Conservation (phyloP, 1,139 yeast genomes). For the Debaryomyces nepalensis region DNA sequence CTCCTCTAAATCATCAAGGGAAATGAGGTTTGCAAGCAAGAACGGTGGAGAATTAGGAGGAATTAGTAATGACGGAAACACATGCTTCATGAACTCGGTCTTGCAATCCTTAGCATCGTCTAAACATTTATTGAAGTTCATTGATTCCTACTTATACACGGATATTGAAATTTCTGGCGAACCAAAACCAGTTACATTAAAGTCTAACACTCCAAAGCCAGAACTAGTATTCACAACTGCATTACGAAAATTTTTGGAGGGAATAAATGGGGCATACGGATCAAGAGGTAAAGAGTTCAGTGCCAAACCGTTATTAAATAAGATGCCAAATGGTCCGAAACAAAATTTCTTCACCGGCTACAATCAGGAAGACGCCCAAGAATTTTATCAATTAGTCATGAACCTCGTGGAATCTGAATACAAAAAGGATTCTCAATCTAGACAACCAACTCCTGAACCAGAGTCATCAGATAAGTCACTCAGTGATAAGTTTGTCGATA, state of each 20-base stretch:
- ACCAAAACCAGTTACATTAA: slow-evolving; percentile 28
- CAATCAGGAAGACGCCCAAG: slow-evolving; percentile 95
- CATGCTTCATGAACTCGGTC: slow-evolving; percentile 92
- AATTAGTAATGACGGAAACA: slow-evolving; percentile 84
- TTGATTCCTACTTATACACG: slow-evolving; percentile 49
- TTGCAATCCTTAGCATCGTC: slow-evolving; percentile 84
- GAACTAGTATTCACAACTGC: slow-evolving; percentile 57
- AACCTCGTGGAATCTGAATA: slow-evolving; percentile 72
- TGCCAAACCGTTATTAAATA: slow-evolving; percentile 64
- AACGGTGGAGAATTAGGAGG: slow-evolving; percentile 85
- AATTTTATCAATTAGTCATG: slow-evolving; percentile 82
- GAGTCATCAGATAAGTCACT: slow-evolving; percentile 20
- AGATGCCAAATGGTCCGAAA: slow-evolving; percentile 80
- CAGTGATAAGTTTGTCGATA: slow-evolving; percentile 27
- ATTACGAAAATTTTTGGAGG: slow-evolving; percentile 53
- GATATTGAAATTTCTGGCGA: slow-evolving; percentile 26
- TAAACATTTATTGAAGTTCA: slow-evolving; percentile 58
- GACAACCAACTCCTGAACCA: slow-evolving; percentile 28
- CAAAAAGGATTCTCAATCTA: slow-evolving; percentile 27
- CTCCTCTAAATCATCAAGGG: slow-evolving; percentile 27
- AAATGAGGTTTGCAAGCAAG: slow-evolving; percentile 44
- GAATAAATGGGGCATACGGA: slow-evolving; percentile 63
- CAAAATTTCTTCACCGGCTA: slow-evolving; percentile 78
- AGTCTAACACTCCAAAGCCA: slow-evolving; percentile 36
- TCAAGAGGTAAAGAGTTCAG: slow-evolving; percentile 62